Percentiles rank a stretch among this genome's conserved stretches.
phyloP scores from a whole-genome alignment of 805 yeast genomes.

The Sungouiella thailandica region DNA sequence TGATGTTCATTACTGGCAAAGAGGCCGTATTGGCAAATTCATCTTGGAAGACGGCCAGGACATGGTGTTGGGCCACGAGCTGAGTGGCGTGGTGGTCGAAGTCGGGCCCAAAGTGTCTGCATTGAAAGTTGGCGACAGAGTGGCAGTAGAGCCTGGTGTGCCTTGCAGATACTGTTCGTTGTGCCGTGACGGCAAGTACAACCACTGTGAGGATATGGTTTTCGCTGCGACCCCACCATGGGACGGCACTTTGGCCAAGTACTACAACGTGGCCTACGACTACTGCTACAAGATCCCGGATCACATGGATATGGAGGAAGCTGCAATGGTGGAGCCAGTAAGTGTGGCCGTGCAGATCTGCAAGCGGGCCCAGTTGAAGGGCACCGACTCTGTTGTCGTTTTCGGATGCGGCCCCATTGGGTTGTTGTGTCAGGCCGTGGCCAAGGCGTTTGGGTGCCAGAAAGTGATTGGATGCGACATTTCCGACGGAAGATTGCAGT shows the following conservation, averaged over 20 bases:
- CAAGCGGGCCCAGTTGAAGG: constrained; percentile 36
- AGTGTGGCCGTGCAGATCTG: constrained; percentile 49
- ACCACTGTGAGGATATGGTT: constrained; percentile 33
- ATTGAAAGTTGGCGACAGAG: constrained; percentile 41
- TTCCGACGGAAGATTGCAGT: constrained; percentile 37
- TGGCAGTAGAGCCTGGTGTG: constrained; percentile 51
- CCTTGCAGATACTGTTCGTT: constrained; percentile 46
- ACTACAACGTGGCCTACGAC: constrained; percentile 24
- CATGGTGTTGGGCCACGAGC: no score
- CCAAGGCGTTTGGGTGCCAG: constrained; percentile 49
- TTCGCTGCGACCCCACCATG: constrained; percentile 26
- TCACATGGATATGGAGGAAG: constrained; percentile 44
- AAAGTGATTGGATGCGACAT: constrained; percentile 50
- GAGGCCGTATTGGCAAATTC: constrained; percentile 32
- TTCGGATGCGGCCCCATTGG: constrained; percentile 64
- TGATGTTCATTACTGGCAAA: constrained; percentile 1
- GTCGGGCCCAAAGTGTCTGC: constrained; percentile 46
- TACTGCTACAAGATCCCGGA: constrained; percentile 36
- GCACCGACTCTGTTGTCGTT: constrained; percentile 46
- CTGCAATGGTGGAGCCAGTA: constrained; percentile 53
- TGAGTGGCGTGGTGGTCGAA: constrained; percentile 42
- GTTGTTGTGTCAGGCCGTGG: constrained; percentile 41
- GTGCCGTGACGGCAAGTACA: constrained; percentile 37
- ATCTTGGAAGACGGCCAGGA: constrained; percentile 26
- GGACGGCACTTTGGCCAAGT: constrained; percentile 41